Percentiles rank a stretch among this genome's conserved stretches.
Evolutionary conservation across 768 basidiomycete species (phyloP).

Genomic region (Wakefieldia striispora): DNA sequence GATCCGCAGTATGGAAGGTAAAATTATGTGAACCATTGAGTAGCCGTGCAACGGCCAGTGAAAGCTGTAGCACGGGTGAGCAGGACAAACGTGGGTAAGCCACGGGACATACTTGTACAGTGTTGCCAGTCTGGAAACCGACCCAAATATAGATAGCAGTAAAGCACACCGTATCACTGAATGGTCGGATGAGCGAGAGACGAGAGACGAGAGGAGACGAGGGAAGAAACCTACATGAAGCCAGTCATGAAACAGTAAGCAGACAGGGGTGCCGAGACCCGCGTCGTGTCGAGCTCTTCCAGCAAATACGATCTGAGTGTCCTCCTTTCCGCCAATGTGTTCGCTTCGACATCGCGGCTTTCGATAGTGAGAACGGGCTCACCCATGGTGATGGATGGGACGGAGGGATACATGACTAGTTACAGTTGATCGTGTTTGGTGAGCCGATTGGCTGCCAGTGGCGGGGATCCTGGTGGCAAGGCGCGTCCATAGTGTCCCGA

Average conservation of each 20-base stretch:
- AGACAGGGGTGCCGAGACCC: slow-evolving; percentile 51
- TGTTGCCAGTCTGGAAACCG: slow-evolving; percentile 82
- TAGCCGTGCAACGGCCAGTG: slow-evolving; percentile 79
- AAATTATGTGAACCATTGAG: slow-evolving; percentile 55
- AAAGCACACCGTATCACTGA: slow-evolving; percentile 70
- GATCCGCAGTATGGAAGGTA: slow-evolving; percentile 76
- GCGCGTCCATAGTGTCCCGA: background rate
- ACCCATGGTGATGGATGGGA: too few species aligned
- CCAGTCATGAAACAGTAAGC: slow-evolving; percentile 81
- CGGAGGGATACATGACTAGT: too few species aligned
- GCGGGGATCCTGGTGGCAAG: too few species aligned
- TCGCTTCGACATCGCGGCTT: slow-evolving; percentile 17
- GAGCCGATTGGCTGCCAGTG: too few species aligned
- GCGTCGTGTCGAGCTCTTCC: slow-evolving; percentile 25
- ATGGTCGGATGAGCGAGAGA: background rate
- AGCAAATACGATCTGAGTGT: slow-evolving; percentile 12
- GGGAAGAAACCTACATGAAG: slow-evolving; percentile 53
- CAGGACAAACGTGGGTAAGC: too few species aligned
- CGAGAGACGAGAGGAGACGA: background rate
- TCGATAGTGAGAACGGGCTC: background rate
- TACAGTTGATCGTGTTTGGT: too few species aligned
- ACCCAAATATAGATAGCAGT: slow-evolving; percentile 83
- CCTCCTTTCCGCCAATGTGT: slow-evolving; percentile 1
- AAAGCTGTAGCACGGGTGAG: slow-evolving; percentile 45
- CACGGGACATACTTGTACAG: slow-evolving; percentile 49